Conservation (phyloP, 768 basidiomycete genomes). For the Suillus plorans region DNA sequence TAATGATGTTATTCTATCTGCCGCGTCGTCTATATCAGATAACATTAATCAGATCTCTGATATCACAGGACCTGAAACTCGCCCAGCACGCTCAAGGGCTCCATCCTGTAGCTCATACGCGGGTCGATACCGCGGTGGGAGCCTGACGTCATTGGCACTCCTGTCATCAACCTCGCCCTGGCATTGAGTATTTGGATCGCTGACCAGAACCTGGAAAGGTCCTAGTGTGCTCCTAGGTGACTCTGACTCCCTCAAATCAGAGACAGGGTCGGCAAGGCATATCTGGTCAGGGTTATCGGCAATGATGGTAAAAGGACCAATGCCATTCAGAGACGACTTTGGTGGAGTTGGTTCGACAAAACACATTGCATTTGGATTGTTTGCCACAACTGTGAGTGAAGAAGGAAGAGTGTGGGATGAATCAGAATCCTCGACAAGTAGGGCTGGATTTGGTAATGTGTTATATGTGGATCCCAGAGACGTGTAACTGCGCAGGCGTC, state of each 20-base stretch:
- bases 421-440: slow-evolving; percentile 36
- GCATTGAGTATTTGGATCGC: slow-evolving; percentile 1
- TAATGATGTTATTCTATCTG: background rate
- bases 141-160: background rate
- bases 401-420: slow-evolving; percentile 15
- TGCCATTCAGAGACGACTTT: background rate
- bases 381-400: slow-evolving; percentile 23
- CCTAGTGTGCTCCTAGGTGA: slow-evolving; percentile 1
- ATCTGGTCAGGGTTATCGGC: slow-evolving; percentile 19
- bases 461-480: slow-evolving; percentile 95
- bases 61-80: slow-evolving; percentile 36
- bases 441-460: slow-evolving; percentile 89
- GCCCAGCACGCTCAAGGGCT: slow-evolving; percentile 68
- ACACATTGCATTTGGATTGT: slow-evolving; percentile 21
- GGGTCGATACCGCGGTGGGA: slow-evolving; percentile 54
- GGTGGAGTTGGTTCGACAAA: slow-evolving; percentile 12
- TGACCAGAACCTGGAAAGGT: slow-evolving; percentile 15
- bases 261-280: slow-evolving; percentile 17
- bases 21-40: background rate
- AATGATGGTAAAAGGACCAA: slow-evolving; percentile 17
- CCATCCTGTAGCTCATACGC: slow-evolving; percentile 82
- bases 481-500: slow-evolving; percentile 68
- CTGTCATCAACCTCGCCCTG: slow-evolving; percentile 2
- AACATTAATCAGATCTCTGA: background rate
- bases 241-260: background rate